Percentiles rank a stretch among this genome's conserved stretches.
Evolutionary conservation across 1,139 yeast genomes (phyloP).

Genomic region (Magnusiomyces magnusii): DNA sequence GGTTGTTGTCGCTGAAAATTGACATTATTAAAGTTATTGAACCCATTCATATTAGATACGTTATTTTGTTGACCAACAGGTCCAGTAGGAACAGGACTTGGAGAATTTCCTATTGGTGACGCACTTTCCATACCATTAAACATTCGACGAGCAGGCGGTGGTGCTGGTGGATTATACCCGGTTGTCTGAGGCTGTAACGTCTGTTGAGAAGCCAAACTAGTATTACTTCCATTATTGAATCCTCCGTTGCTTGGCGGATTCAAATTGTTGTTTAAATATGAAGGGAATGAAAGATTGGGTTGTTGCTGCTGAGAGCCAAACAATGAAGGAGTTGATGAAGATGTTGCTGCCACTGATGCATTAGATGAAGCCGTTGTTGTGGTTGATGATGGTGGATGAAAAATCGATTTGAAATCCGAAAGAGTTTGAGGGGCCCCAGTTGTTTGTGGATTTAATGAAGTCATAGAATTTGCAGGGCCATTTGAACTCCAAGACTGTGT

Average conservation of each 20-base stretch:
- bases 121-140: not conserved
- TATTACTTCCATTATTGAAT: not conserved
- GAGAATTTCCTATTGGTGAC: not conserved
- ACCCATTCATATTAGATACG: not conserved
- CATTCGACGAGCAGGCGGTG: not conserved
- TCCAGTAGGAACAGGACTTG: not conserved
- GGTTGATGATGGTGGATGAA: constrained; percentile 1
- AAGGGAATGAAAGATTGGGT: not conserved
- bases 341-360: not conserved
- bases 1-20: not conserved
- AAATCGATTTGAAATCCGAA: constrained; percentile 4
- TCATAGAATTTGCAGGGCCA: not conserved
- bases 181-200: not conserved
- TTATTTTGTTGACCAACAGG: not conserved
- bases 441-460: not conserved
- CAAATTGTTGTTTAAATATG: not conserved
- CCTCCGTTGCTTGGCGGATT: not conserved
- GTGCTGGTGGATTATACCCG: not conserved
- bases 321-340: not conserved
- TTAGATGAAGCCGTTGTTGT: not conserved
- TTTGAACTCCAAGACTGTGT: not conserved
- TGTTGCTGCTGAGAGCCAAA: not conserved
- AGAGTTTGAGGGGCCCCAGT: not conserved
- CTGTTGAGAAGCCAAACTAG: not conserved
- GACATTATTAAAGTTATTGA: not conserved